Percentiles rank a stretch among this genome's conserved stretches.
Conservation (phyloP, 23 red algal species). For the Rhodosorus marinus region DNA sequence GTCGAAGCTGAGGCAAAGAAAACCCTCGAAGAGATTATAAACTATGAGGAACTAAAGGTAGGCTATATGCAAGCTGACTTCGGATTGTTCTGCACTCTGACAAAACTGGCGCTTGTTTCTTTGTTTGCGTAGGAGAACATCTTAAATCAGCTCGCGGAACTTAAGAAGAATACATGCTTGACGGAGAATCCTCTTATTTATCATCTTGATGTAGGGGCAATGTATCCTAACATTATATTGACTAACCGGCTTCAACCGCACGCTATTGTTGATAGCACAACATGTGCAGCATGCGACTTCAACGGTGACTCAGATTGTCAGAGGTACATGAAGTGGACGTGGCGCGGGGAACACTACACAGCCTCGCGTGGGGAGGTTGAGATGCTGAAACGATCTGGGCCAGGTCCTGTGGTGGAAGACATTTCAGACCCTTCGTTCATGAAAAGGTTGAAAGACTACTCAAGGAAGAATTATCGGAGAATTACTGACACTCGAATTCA, state of each 20-base stretch:
- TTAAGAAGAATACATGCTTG: conserved; percentile 9
- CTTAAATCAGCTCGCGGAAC: conserved; percentile 16
- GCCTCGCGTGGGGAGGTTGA: conserved; percentile 74
- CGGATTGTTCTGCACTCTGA: background rate
- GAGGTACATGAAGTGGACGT: conserved; percentile 84
- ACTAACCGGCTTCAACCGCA: conserved; percentile 96
- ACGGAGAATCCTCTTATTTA: conserved; percentile 66
- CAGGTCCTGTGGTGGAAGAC: background rate
- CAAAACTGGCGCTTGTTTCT: background rate
- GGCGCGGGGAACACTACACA: conserved; percentile 86
- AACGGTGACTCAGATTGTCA: conserved; percentile 71
- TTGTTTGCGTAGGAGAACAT: conserved; percentile 22
- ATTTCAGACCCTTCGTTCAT: too few relatives aligned
- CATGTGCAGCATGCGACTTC: conserved; percentile 86
- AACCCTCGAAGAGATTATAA: conserved; percentile 30
- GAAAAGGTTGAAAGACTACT: conserved; percentile 66
- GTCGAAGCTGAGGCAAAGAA: conserved; percentile 33
- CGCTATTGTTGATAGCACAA: conserved; percentile 47
- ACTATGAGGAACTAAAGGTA: conserved; percentile 68
- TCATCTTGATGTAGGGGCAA: conserved; percentile 93
- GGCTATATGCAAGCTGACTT: too few relatives aligned
- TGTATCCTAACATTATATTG: conserved; percentile 99
- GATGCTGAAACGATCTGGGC: conserved; percentile 31
- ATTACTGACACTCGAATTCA: conserved; percentile 22
- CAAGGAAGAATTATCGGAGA: conserved; percentile 35